Conservation (phyloP, 2,329 filamentous ascomycete genomes). For the Fusarium chaquense region DNA sequence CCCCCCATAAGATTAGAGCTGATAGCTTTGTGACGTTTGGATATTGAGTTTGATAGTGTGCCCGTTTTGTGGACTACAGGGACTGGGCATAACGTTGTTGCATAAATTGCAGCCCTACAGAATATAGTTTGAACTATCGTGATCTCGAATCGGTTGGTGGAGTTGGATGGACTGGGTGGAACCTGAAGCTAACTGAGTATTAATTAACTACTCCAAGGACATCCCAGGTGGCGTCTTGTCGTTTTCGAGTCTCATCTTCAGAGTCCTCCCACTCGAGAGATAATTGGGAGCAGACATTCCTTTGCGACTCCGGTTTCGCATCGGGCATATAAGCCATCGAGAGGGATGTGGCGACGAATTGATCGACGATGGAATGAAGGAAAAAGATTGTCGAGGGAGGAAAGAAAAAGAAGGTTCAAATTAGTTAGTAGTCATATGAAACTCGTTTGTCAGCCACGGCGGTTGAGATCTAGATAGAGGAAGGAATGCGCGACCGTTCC, state of each 20-base stretch:
- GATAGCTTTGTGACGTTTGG: background rate
- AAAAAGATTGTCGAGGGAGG: conserved; percentile 17
- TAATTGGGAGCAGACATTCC: background rate
- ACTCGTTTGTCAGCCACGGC: conserved; percentile 23
- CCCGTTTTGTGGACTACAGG: conserved; percentile 21
- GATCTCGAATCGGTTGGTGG: conserved; percentile 44
- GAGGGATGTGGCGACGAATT: conserved; percentile 32
- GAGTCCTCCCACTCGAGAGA: conserved; percentile 7
- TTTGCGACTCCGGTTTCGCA: conserved; percentile 3
- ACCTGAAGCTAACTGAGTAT: conserved; percentile 37
- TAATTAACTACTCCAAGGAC: conserved; percentile 5
- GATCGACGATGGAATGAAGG: conserved; percentile 35
- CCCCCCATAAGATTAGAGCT: background rate
- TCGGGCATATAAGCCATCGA: conserved; percentile 18
- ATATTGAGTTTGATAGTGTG: conserved; percentile 8
- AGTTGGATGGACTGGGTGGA: conserved; percentile 41
- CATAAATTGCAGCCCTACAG: conserved; percentile 42
- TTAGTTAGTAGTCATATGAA: conserved; percentile 25
- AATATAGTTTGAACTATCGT: conserved; percentile 36
- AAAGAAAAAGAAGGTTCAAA: conserved; percentile 5
- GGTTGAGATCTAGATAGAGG: background rate
- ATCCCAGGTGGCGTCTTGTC: conserved; percentile 9
- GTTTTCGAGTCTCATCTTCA: background rate
- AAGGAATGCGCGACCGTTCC: conserved; percentile 11
- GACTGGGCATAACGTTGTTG: conserved; percentile 18